Conservation (phyloP, 768 basidiomycete genomes). For the Daedaleopsis sinensis region DNA sequence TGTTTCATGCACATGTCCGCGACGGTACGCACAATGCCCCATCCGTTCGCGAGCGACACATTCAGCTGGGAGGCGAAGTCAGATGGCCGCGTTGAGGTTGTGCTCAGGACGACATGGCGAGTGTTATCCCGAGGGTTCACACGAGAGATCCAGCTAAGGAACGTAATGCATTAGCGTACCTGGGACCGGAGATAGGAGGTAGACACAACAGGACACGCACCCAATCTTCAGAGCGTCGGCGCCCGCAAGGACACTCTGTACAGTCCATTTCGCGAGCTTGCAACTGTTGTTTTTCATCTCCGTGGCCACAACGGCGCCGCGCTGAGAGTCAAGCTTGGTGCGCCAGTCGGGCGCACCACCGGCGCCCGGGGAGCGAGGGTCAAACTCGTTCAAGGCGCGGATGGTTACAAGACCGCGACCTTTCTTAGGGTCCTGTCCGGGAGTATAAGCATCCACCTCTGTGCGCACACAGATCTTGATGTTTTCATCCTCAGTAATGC, state of each 20-base stretch:
- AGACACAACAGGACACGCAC: constrained; percentile 47
- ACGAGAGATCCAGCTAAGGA: constrained; percentile 87
- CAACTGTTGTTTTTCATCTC: constrained; percentile 99
- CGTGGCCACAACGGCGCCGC: constrained; percentile 96
- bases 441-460: constrained; percentile 91
- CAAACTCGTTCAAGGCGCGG: constrained; percentile 96
- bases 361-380: constrained; percentile 84
- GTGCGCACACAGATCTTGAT: constrained; percentile 91
- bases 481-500: constrained; percentile 88
- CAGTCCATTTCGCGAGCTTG: constrained; percentile 97
- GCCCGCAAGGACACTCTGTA: constrained; percentile 92
- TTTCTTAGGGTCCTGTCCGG: constrained; percentile 57
- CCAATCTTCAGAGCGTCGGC: constrained; percentile 98
- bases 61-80: constrained; percentile 97
- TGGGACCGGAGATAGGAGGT: not conserved
- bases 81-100: constrained; percentile 90
- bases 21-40: constrained; percentile 97
- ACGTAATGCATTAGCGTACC: constrained; percentile 2
- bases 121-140: constrained; percentile 93
- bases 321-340: constrained; percentile 92
- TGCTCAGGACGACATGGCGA: constrained; percentile 93
- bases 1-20: constrained; percentile 94
- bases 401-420: constrained; percentile 87
- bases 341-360: constrained; percentile 99
- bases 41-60: constrained; percentile 92